Conservation (phyloP, 2,329 filamentous ascomycete species). For the Colletotrichum lentis region DNA sequence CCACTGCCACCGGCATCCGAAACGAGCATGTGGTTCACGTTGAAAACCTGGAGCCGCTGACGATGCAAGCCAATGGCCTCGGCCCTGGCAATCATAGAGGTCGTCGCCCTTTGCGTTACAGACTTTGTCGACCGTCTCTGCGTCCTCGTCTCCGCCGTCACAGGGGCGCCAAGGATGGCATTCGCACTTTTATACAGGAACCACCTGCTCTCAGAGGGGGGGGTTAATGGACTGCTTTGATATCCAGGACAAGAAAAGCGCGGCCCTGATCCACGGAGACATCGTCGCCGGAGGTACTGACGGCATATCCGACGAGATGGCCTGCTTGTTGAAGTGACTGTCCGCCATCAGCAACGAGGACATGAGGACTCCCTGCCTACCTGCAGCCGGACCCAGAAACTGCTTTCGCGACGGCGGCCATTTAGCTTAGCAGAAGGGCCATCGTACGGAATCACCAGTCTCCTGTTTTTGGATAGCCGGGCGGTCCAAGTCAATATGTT, state of each 20-base stretch:
- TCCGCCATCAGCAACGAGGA: constrained; percentile 39
- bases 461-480: constrained; percentile 43
- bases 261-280: constrained; percentile 39
- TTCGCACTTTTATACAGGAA: constrained; percentile 41
- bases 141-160: constrained; percentile 35
- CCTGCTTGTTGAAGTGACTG: constrained; percentile 38
- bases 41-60: not conserved
- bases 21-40: not conserved
- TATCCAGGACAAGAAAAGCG: constrained; percentile 12
- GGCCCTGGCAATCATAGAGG: constrained; percentile 38
- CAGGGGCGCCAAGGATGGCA: constrained; percentile 41
- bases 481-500: constrained; percentile 38
- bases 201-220: constrained; percentile 41
- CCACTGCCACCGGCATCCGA: constrained; percentile 9
- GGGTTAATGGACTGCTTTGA: constrained; percentile 40
- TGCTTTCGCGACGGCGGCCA: constrained; percentile 40
- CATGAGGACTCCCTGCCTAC: constrained; percentile 37
- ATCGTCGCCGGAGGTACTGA: constrained; percentile 36
- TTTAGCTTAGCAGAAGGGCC: constrained; percentile 35
- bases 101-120: constrained; percentile 38
- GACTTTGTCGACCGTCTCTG: constrained; percentile 39
- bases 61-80: constrained; percentile 38
- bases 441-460: constrained; percentile 35
- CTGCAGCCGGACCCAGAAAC: constrained; percentile 37
- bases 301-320: constrained; percentile 36